Evolutionary conservation across 805 yeast genomes (phyloP), one percentile per base, ranked within the genome.

Genomic region (Nakazawaea wyomingensis): DNA sequence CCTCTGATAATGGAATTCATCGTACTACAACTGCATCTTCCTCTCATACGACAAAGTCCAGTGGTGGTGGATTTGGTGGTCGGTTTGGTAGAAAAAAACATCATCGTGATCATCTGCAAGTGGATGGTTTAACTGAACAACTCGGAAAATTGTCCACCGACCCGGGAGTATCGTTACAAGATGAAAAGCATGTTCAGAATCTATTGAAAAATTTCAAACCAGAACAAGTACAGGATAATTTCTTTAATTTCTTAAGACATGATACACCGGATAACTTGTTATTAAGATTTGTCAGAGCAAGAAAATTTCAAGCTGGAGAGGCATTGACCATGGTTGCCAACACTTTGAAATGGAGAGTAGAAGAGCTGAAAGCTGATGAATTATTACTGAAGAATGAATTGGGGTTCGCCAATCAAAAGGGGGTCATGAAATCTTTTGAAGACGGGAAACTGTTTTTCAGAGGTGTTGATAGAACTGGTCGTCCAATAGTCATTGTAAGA

Each of bases 241-340:
- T 80, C 56, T 76, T 84, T 82, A 57, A 65, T 34, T 69, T 80
- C 70, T 55, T 79, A 39, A 80, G 91, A 63, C 74, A 79, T 33
- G 98, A 91, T 59, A 71, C 82, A 37, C 85, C 95, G 3, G 99
- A 93, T 61, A 82, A 85, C 53, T 62, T 82, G 51, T 39, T 87
- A 24, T 69, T 90, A 55, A 74, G 95, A 54, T 90, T 83, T 54
- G 63, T 86, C 20, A 73, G 96, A 52, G 96, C 96, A 30, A 80
- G 96, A 64, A 88, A 88, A 64, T 88, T 88, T 82, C 78, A 84
- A 50, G 70, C 80, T 18, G 82, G 78, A 51, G 76, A 80, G 54
- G 72, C 88, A 0, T 58, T 85, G 44, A 66, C 68, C 17, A 88
- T 89, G 95, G 55, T 87, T 39, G 70, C 82, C n/a, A 69, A 74